These are phyloP conservation scores for Metarhizium robertsii DNA, from an alignment of 2,329 filamentous ascomycete genomes.

Conservation along the genomic window DNA sequence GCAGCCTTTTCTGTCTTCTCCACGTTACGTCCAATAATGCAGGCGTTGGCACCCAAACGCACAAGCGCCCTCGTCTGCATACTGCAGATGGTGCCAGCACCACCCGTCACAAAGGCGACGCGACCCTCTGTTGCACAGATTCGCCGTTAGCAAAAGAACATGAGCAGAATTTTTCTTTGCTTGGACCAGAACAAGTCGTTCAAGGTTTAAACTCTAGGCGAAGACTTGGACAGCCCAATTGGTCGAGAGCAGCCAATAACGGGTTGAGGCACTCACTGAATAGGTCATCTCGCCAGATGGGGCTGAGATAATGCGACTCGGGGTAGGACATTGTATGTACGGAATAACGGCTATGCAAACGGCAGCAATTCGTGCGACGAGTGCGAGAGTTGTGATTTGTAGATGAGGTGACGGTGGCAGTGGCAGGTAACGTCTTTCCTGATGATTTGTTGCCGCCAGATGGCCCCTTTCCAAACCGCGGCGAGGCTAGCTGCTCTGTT, in stretches of 20 bases:
- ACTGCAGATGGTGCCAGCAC: constrained; percentile 87
- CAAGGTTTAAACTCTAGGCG: neutral
- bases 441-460: neutral
- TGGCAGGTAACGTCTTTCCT: neutral
- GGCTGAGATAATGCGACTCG: constrained; percentile 67
- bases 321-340: constrained; percentile 51
- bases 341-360: neutral
- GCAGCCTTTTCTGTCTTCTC: constrained; percentile 80
- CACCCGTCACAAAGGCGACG: constrained; percentile 91
- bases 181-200: neutral
- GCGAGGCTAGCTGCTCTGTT: neutral
- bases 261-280: constrained; percentile 48
- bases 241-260: neutral
- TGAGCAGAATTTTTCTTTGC: too few relatives aligned
- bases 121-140: constrained; percentile 56
- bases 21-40: constrained; percentile 83
- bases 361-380: neutral
- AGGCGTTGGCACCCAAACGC: constrained; percentile 83
- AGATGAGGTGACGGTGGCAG: neutral
- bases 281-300: constrained; percentile 78
- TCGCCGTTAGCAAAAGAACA: neutral
- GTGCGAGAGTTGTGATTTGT: neutral
- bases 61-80: constrained; percentile 89
- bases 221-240: neutral
- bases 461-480: neutral